These are phyloP conservation scores for Arthrobotrys iridis DNA, from an alignment of 2,329 filamentous ascomycete species.

Conservation along the genomic window DNA sequence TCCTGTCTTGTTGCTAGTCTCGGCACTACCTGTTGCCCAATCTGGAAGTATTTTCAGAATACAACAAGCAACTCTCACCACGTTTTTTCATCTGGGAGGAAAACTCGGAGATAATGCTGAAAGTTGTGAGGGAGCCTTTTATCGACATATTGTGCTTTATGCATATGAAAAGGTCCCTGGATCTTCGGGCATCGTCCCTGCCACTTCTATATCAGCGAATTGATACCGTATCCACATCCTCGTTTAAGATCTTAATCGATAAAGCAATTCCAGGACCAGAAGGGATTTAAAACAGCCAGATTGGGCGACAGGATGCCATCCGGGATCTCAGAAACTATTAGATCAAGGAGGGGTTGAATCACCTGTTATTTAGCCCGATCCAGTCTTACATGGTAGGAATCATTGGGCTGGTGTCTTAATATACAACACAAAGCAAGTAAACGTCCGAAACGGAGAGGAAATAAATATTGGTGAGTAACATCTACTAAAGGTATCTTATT, in stretches of 20 bases:
- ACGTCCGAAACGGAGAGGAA: not conserved
- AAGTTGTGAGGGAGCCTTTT: not conserved
- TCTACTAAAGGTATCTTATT: not conserved
- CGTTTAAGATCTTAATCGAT: not conserved
- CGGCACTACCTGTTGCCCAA: not conserved
- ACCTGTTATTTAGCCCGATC: no score
- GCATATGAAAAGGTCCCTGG: not conserved
- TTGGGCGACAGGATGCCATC: not conserved
- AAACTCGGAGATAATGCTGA: conserved; percentile 3
- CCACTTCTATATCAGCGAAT: not conserved
- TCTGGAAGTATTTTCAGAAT: not conserved
- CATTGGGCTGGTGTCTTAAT: conserved; percentile 9
- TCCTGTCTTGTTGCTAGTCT: not conserved
- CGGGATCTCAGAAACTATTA: not conserved
- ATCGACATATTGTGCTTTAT: not conserved
- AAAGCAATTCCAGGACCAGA: not conserved
- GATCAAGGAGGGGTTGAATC: no score
- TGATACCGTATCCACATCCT: no score
- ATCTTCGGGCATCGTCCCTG: not conserved
- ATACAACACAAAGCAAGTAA: conserved; percentile 3
- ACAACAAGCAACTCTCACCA: conserved; percentile 5
- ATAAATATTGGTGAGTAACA: not conserved
- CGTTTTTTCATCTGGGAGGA: conserved; percentile 1
- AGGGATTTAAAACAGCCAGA: not conserved
- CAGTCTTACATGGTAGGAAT: no score